Base-by-base conservation (phyloP, 371 early-diverging fungal genomes). In the Mucor mucedo region DNA sequence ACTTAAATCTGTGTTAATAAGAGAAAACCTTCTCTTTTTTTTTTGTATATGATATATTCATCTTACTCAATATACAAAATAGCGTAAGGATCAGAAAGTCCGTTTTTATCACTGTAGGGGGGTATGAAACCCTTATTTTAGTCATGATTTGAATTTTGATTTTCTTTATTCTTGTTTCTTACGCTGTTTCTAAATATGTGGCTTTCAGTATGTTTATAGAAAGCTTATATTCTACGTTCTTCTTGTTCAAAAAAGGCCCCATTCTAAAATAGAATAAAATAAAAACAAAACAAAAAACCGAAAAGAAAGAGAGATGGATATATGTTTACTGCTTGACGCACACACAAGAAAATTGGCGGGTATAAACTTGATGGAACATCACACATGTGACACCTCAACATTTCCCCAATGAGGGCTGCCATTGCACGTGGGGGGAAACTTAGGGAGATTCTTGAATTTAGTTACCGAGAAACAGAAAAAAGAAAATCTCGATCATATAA, bases 61-160 rank as follows among this genome's bases (percentile, higher is more conserved):
- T 30, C 64, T 58, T 74, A 72, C 78, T 76, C 69, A 14, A 76
- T 64, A 49, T 62, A 65, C 16, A 73, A 50, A 27, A 73, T 68
- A 39, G 82, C 86, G 67, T 86, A 90, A 32, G 88, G 87, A 65
- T 88, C 86, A 3, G 86, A 84, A 38, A 77, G 75, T 8, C 89
- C 88, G n/a, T 83, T 79, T 66, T 83, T 71, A 59, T 85, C 86
- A 57, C 76, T 76, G 14, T n/a, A 39, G 13, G 45, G n/a, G 21
- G 21, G 21, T 21, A 21, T 21, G 1, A 21, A 65, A 32, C 10
- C 7, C 27, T 47, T 47, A 21, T n/a, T 27, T 47, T 30, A 50
- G 30, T 50, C 28, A 29, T 11, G 50, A 30, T 50, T 30, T 11
- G 28, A 50, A 50, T 50, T 30, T 45, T 21, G 16, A 5, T 44